Evolutionary conservation across 2,329 filamentous ascomycete species (phyloP), one percentile per base, ranked within the genome.

Genomic region (Trichoderma oligosporum): DNA sequence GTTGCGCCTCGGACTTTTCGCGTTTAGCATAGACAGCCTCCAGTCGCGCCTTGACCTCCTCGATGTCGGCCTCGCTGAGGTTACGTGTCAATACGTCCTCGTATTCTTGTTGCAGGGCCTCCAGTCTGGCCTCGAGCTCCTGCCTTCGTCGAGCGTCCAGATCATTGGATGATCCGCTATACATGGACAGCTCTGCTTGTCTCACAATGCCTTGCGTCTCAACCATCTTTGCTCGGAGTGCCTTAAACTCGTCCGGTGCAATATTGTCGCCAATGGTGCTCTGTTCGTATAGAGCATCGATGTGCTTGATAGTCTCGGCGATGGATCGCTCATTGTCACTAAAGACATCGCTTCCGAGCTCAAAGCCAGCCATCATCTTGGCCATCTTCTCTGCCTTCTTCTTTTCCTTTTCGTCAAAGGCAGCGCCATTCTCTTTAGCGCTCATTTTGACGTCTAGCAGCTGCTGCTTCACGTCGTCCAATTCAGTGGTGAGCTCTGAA

Each of bases 361-460:
- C 93, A 67, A 99, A 97, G 3, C 93, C 91, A 59, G 94, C 94
- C 93, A 99, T 97, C 94, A 99, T 99, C 81, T 97, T 89, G 41
- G 94, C 94, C 94, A 99, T 99, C 75, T 95, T 94, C 76, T 99
- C 94, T 1, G 92, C 91, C 81, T 99, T 99, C 77, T 91, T 92
- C 80, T 91, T 93, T 75, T 97, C 95, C 80, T 99, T 99, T 75
- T 97, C 94, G 65, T 97, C 93, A 18, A 95, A 77, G 14, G 91
- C 87, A 7, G 91, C 91, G 42, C 84, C 91, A 1, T 89, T 93
- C 75, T 97, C 94, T 76, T 94, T 96, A 57, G 93, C 91, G 64
- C 86, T 94, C 89, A 97, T 97, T 77, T 93, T 93, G 45, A 94
- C 91, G 71, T 97, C 92, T 16, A 97, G 81, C 52, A 99, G 84